Evolutionary conservation across 805 yeast species (phyloP), one percentile per base, ranked within the genome.

Genomic region (Brettanomyces naardenensis): DNA sequence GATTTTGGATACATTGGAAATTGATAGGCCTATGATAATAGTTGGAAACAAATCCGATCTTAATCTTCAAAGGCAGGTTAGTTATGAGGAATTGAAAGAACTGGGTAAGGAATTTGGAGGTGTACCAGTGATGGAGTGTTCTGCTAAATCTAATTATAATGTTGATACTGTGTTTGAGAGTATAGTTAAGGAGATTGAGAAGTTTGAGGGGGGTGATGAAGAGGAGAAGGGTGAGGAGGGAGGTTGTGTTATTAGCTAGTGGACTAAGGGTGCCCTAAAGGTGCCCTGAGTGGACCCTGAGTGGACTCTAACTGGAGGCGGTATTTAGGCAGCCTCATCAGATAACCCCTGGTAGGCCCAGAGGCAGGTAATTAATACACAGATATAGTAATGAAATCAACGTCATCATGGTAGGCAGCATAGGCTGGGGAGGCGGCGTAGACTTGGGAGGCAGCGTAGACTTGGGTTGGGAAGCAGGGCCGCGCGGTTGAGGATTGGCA

Each of bases 1-100:
- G 66, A 79, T 88, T 38, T 64, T 86, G 42, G 87, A 86, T 51
- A 67, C 73, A 22, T 77, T 77, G 5, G 59, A 62, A 34, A 73
- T 69, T 35, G 58, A 61, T 26, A 60, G 66, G 6, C 77, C 77
- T 2, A 58, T 73, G 59, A 66, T 71, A 10, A 58, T 72, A 43
- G 59, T 66, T 11, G 75, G 74, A 1, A 70, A 69, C 46, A 69
- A 69, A 50, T 54, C 73, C 34, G 90, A 82, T 53, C 63, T 82
- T 39, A 60, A 55, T 32, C 64, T 69, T 43, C 76, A 79, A 50
- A 71, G 88, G 44, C 64, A 48, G 65, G 82, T 79, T 5, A 57
- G 71, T 4, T 60, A 56, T 18, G 67, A 62, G 6, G 88, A 80
- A 47, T 76, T 77, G 22, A 45, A 63, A 35, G 56, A 53, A 19